Evolutionary conservation across 345 rosid genomes (phyloP).

Genomic region (Cochlearia excelsa): DNA sequence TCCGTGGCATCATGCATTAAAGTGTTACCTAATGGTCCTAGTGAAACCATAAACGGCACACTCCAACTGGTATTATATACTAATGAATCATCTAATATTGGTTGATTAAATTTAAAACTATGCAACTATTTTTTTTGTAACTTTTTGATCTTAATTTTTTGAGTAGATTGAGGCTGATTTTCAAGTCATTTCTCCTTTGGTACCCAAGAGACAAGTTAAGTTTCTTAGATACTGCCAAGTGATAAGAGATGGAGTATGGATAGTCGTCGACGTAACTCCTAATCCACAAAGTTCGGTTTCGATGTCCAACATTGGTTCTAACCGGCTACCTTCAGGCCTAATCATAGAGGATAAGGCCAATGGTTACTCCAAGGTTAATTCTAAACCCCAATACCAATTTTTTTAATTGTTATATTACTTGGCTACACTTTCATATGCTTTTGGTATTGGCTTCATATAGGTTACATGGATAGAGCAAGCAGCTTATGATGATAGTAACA

Average conservation of each 20-base stretch:
- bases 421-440: background rate
- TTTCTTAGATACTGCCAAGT: conserved; percentile 69
- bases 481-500: conserved; percentile 41
- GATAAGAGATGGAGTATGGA: conserved; percentile 53
- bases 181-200: conserved; percentile 58
- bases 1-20: conserved; percentile 37
- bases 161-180: conserved; percentile 59
- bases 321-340: conserved; percentile 74
- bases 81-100: conserved; percentile 1
- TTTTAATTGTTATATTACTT: background rate
- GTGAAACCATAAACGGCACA: conserved; percentile 44
- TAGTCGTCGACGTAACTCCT: conserved; percentile 63
- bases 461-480: conserved; percentile 68
- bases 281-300: conserved; percentile 25
- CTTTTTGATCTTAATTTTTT: background rate
- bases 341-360: conserved; percentile 52
- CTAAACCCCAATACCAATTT: too few relatives aligned
- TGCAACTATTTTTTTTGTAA: background rate
- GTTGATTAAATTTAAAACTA: background rate
- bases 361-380: conserved; percentile 55
- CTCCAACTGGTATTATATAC: conserved; percentile 48
- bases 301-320: conserved; percentile 24
- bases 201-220: conserved; percentile 50
- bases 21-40: conserved; percentile 37
- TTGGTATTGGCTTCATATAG: conserved; percentile 26